Percentiles rank a stretch among this genome's conserved stretches.
These are phyloP conservation scores for Nephelium lappaceum DNA, from an alignment of 345 rosid genomes.

Conservation along the genomic window DNA sequence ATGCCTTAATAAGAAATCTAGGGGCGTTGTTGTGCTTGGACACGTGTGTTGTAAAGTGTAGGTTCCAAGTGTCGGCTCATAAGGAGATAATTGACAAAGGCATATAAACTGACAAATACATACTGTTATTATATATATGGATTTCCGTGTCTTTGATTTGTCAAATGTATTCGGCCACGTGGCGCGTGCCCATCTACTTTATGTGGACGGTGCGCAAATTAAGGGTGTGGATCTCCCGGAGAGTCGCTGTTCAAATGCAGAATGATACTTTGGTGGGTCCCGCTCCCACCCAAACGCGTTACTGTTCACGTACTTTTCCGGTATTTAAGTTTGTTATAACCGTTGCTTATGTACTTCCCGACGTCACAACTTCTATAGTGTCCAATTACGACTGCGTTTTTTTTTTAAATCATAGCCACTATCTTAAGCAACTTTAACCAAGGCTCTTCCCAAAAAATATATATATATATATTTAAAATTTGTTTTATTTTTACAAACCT, in stretches of 20 bases:
- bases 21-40: too few species aligned
- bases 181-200: background rate
- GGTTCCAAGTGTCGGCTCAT: conserved; percentile 15
- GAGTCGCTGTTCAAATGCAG: background rate
- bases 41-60: background rate
- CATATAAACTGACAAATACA: background rate
- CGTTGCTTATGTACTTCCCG: background rate
- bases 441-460: too few species aligned
- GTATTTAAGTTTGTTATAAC: background rate
- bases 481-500: too few species aligned
- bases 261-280: background rate
- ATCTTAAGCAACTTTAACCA: too few species aligned
- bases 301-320: background rate
- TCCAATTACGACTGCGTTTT: too few species aligned
- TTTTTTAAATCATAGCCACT: too few species aligned
- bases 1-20: too few species aligned
- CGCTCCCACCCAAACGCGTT: background rate
- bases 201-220: background rate
- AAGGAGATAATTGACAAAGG: conserved; percentile 1
- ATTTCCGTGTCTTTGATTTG: background rate
- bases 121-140: too few species aligned
- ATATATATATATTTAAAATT: too few species aligned
- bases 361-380: background rate
- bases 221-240: conserved; percentile 4
- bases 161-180: background rate